phyloP scores from a whole-genome alignment of 2,329 filamentous ascomycete genomes.

The Trichoderma cornu-damae region DNA sequence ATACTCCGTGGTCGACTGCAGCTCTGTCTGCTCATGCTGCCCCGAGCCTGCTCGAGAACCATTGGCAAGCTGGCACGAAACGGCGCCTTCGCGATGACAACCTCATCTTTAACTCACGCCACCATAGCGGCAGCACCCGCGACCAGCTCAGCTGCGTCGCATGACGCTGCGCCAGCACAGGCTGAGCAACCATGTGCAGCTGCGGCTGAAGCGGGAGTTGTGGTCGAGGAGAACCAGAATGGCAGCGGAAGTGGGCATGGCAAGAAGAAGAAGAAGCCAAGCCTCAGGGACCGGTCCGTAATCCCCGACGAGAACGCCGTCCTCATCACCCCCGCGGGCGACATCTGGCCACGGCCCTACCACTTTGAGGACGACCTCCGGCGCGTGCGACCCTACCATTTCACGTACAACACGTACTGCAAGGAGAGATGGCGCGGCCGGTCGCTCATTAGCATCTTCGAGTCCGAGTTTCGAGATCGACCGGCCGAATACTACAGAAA shows the following conservation, averaged over 20 bases:
- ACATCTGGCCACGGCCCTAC: slow-evolving; percentile 61
- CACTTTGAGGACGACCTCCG: slow-evolving; percentile 78
- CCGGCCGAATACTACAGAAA: slow-evolving; percentile 79
- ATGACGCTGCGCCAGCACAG: background rate
- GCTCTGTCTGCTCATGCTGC: slow-evolving; percentile 20
- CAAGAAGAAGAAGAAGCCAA: slow-evolving; percentile 8
- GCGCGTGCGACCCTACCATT: slow-evolving; percentile 81
- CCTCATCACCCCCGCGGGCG: slow-evolving; percentile 33
- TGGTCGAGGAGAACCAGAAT: background rate
- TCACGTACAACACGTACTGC: slow-evolving; percentile 90
- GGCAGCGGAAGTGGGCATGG: background rate
- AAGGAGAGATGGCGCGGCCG: slow-evolving; percentile 90
- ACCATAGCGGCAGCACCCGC: slow-evolving; percentile 17
- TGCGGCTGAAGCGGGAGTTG: background rate
- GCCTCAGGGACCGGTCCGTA: slow-evolving; percentile 6
- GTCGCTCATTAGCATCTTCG: slow-evolving; percentile 79
- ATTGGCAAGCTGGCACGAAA: slow-evolving; percentile 17
- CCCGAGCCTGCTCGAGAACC: slow-evolving; percentile 19
- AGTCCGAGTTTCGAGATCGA: slow-evolving; percentile 85
- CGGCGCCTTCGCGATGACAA: slow-evolving; percentile 20
- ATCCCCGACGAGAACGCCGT: slow-evolving; percentile 24
- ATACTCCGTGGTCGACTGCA: background rate
- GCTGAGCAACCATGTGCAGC: background rate
- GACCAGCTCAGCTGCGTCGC: background rate
- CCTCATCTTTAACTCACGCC: background rate